Percentiles rank a stretch among this genome's conserved stretches.
Conservation (phyloP, 345 rosid genomes). For the Citrus reticulata region DNA sequence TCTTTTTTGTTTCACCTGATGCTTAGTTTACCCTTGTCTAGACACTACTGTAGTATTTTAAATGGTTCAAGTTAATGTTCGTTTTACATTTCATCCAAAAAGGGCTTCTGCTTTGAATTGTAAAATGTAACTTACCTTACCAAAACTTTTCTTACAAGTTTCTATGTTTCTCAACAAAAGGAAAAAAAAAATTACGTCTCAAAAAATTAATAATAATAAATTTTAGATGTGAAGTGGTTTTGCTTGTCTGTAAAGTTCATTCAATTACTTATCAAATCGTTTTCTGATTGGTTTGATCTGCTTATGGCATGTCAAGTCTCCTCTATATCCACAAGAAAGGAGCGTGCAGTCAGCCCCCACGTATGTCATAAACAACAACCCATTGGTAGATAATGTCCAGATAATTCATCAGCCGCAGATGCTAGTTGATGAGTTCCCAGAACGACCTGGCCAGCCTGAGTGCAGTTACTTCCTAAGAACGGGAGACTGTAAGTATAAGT, state of each 20-base stretch:
- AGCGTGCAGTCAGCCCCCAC: constrained; percentile 45
- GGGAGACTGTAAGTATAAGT: constrained; percentile 87
- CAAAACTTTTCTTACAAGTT: no score
- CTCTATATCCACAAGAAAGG: constrained; percentile 51
- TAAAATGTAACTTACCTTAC: not conserved
- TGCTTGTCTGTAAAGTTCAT: not conserved
- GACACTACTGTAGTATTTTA: not conserved
- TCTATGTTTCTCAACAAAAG: no score
- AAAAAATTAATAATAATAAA: no score
- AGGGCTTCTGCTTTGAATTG: not conserved
- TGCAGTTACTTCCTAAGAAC: constrained; percentile 75
- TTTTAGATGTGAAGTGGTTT: not conserved
- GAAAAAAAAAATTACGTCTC: no score
- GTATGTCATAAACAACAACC: constrained; percentile 36
- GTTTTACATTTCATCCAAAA: not conserved
- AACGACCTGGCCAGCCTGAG: constrained; percentile 91
- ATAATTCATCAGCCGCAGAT: constrained; percentile 45
- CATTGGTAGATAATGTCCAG: constrained; percentile 38
- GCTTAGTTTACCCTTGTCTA: not conserved
- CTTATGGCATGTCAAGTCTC: constrained; percentile 45
- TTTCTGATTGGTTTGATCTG: constrained; percentile 7
- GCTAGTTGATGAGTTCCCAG: constrained; percentile 73
- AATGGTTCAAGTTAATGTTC: not conserved
- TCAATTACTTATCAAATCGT: not conserved
- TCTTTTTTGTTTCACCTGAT: not conserved